Percentiles rank a stretch among this genome's conserved stretches.
phyloP scores from a whole-genome alignment of 106 monocot species.

The Dioscorea dumetorum region DNA sequence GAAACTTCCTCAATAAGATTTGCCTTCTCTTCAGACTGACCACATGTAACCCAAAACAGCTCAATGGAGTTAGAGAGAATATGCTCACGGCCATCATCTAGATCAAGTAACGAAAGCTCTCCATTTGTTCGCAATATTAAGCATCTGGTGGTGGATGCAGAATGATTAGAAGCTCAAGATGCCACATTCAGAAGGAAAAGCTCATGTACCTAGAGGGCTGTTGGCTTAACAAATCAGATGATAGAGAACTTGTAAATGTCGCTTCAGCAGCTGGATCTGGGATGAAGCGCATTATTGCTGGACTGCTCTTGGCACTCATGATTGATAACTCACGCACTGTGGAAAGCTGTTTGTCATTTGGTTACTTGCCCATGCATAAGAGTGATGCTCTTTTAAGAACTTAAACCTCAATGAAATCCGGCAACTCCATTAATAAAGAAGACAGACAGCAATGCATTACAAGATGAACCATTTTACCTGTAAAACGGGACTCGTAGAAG shows the following conservation, averaged over 20 bases:
- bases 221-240: conserved; percentile 26
- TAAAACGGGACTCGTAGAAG: conserved; percentile 60
- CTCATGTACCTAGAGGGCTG: conserved; percentile 77
- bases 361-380: conserved; percentile 41
- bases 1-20: conserved; percentile 98
- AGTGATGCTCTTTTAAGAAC: conserved; percentile 9
- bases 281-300: conserved; percentile 88
- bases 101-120: conserved; percentile 92
- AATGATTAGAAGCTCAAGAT: conserved; percentile 8
- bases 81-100: conserved; percentile 97
- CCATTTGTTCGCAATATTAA: conserved; percentile 89
- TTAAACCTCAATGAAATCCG: too few relatives aligned
- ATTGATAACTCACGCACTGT: conserved; percentile 97
- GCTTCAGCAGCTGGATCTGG: conserved; percentile 40
- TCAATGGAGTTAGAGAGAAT: conserved; percentile 83
- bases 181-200: background rate
- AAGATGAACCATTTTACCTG: conserved; percentile 41
- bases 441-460: background rate
- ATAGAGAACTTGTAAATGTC: conserved; percentile 2
- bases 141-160: conserved; percentile 49
- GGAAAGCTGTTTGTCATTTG: conserved; percentile 87
- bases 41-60: conserved; percentile 94
- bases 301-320: conserved; percentile 93
- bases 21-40: conserved; percentile 75
- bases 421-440: background rate